Conservation (phyloP, 345 rosid species). For the Angophora floribunda region DNA sequence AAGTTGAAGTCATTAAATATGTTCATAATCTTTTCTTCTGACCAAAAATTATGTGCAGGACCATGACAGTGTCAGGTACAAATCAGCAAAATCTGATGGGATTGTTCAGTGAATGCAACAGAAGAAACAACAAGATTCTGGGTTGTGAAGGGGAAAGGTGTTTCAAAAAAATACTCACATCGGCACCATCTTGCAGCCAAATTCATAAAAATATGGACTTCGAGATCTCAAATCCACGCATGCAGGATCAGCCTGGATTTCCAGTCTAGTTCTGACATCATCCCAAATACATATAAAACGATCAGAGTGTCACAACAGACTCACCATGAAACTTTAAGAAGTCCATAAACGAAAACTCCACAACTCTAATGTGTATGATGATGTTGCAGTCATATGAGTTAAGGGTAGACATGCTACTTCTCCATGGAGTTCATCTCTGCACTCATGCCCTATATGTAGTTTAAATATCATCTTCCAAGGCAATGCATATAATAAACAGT, state of each 20-base stretch:
- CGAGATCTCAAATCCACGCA: constrained; percentile 79
- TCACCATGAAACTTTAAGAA: background rate
- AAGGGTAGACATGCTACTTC: background rate
- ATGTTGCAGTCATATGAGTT: background rate
- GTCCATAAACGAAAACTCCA: background rate
- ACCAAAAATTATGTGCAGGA: background rate
- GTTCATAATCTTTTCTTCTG: background rate
- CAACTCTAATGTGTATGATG: background rate
- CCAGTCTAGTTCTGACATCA: constrained; percentile 54
- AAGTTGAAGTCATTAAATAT: background rate
- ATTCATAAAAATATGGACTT: constrained; percentile 67
- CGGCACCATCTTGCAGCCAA: constrained; percentile 83
- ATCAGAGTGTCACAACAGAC: background rate
- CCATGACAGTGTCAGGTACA: background rate
- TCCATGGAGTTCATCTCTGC: background rate
- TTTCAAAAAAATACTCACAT: constrained; percentile 37
- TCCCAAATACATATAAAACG: background rate
- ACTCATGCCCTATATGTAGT: background rate
- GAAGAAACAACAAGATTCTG: background rate
- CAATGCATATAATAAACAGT: background rate
- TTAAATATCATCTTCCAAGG: background rate
- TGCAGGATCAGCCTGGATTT: constrained; percentile 85
- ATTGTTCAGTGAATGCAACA: background rate
- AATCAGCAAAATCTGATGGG: background rate
- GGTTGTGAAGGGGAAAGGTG: background rate